A percentile compares a stretch with the other conserved stretches of the same genome.
phyloP scores from a whole-genome alignment of 2,329 filamentous ascomycete species.

The Hymenoscyphus albidus region DNA sequence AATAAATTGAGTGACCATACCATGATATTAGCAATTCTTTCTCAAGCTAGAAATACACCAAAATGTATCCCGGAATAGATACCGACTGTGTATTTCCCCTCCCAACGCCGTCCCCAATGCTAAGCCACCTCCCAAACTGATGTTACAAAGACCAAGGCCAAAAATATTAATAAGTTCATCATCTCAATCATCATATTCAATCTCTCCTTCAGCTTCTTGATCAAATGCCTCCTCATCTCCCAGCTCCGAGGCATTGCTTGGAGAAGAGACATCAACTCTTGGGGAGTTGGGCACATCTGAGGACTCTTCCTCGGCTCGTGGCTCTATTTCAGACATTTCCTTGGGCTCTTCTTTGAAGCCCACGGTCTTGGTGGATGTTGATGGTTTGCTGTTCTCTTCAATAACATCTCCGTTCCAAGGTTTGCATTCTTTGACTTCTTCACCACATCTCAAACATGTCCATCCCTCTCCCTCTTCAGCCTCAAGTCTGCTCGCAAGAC shows the following conservation, averaged over 20 bases:
- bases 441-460: slow-evolving; percentile 85
- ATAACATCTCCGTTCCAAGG: slow-evolving; percentile 92
- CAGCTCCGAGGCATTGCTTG: slow-evolving; percentile 21
- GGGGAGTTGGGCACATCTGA: slow-evolving; percentile 30
- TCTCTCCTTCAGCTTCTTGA: slow-evolving; percentile 28
- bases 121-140: not conserved
- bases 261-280: slow-evolving; percentile 16
- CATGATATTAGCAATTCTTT: not conserved
- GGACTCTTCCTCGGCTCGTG: slow-evolving; percentile 22
- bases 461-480: slow-evolving; percentile 92
- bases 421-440: slow-evolving; percentile 76
- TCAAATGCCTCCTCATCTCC: slow-evolving; percentile 30
- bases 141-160: not conserved
- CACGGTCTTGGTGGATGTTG: slow-evolving; percentile 50
- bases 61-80: not conserved
- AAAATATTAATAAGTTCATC: not conserved
- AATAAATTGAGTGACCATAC: not conserved
- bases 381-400: slow-evolving; percentile 44
- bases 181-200: slow-evolving; percentile 22
- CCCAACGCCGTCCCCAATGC: slow-evolving; percentile 2
- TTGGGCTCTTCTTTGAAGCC: slow-evolving; percentile 51
- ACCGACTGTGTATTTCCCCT: not conserved
- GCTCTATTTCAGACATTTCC: slow-evolving; percentile 24
- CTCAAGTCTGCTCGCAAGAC: slow-evolving; percentile 84
- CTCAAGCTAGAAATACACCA: not conserved